Evolutionary conservation across 2,329 filamentous ascomycete species (phyloP), one percentile per base, ranked within the genome.

Genomic region (Ascochyta rabiei): DNA sequence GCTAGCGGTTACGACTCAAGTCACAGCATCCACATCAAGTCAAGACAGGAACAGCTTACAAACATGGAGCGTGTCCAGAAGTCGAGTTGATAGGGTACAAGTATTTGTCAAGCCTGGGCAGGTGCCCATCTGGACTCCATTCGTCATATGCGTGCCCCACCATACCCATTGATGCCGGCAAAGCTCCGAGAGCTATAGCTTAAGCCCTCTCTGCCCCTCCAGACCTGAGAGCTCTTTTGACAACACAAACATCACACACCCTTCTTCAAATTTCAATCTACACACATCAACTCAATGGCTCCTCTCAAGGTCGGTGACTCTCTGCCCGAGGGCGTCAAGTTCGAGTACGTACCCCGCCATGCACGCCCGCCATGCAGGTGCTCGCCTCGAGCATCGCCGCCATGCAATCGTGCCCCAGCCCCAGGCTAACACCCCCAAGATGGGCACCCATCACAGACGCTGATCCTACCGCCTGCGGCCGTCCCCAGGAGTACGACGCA

Each of bases 251-350:
- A 49, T 12, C n/a, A 38, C 34, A 51, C 4, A 18, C 13, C 37
- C 34, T 38, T 30, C 31, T 28, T 26, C 30, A 31, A n/a, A 18
- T 26, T 15, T 26, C 45, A 33, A 13, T 45, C 41, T 34, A 15
- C 35, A 49, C 45, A 47, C 41, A 54, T 52, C 46, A 38, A 55
- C 58, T 68, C 48, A 71, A 86, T 86, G 84, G 75, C 88, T 79
- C 83, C 83, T 76, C 84, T 95, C 77, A 87, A 93, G 76, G 84
- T 84, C 74, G 93, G 93, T 73, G 91, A 96, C 76, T 81, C 81
- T 75, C 93, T 98, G 83, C 93, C 93, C 66, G 80, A 86, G 66
- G 89, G 84, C 67, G 88, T 96, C 59, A 82, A 82, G 76, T 97
- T 97, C 83, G 82, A 82, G 86, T 88, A 78, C 69, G 83, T 78